phyloP scores from a whole-genome alignment of 257 asterid species.

The Apocynum venetum region DNA sequence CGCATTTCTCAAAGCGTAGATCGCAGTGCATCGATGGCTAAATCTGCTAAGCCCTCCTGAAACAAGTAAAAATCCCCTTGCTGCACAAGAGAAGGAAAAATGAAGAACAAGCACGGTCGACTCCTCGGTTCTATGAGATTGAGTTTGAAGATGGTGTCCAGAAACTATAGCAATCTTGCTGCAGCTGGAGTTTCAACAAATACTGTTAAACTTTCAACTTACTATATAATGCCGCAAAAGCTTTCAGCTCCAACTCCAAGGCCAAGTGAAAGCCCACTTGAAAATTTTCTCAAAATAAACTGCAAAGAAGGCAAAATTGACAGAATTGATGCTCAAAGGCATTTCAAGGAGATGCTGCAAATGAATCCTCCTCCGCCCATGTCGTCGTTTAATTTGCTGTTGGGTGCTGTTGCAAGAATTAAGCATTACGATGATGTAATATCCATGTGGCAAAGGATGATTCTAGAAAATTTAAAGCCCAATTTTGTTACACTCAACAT shows the following conservation, averaged over 20 bases:
- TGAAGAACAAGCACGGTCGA: neutral
- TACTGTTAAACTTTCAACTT: constrained; percentile 30
- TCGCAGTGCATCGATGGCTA: too few species aligned
- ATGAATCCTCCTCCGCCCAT: constrained; percentile 40
- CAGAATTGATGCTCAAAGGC: constrained; percentile 26
- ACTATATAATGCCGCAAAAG: constrained; percentile 16
- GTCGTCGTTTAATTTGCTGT: constrained; percentile 43
- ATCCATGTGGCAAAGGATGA: constrained; percentile 43
- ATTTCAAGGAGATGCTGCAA: constrained; percentile 48
- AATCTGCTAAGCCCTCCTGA: too few species aligned
- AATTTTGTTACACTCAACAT: constrained; percentile 53
- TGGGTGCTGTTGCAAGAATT: constrained; percentile 46
- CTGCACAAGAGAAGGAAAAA: neutral
- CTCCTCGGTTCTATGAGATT: neutral
- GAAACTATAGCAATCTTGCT: constrained; percentile 21
- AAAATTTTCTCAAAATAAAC: constrained; percentile 20
- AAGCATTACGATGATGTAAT: constrained; percentile 35
- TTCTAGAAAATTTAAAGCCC: constrained; percentile 32
- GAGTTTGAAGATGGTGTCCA: constrained; percentile 31
- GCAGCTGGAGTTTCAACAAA: constrained; percentile 21
- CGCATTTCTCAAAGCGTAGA: too few species aligned
- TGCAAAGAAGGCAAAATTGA: constrained; percentile 20
- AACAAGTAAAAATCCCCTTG: too few species aligned
- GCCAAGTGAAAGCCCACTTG: constrained; percentile 16
- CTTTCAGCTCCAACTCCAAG: constrained; percentile 6